Base-by-base conservation (phyloP, 2,329 filamentous ascomycete species). In the Aspergillus sclerotialis region DNA sequence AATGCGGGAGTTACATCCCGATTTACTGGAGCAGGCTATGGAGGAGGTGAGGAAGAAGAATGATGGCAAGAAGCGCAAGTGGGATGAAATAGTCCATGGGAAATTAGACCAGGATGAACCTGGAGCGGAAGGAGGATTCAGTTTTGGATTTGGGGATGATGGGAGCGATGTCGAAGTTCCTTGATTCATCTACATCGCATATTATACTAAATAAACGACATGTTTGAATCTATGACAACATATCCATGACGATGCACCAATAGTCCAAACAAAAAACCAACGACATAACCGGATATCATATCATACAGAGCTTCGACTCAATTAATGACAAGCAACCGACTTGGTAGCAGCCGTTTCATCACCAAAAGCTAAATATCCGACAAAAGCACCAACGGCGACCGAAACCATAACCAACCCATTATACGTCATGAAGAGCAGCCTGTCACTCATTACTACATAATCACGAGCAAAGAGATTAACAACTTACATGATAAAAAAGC, bases 381-480 rank as follows among this genome's bases (percentile, higher is more conserved):
- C 62, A 46, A 93, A 94, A 0, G 90, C 89, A 11, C 92, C 92
- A 7, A 93, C 68, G 1, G 84, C 84, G 11, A 96, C 89, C 3
- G 90, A 77, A 46, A 94, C 64, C 92, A 98, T 98, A 48, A 98
- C 80, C 81, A 85, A 94, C 37, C 92, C 92, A 54, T 98, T 98
- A 67, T 98, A 98, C n/a, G 92, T 98, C 92, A 98, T 98, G 65
- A 98, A 98, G 14, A 98, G 67, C 41, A 98, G 72, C 92, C 90
- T 96, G 39, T 5, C 38, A 30, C 26, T 23, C n/a, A n/a, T 37
- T n/a, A 37, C 31, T 24, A 26, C 31, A 9, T 18, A 25, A 19
- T 12, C 21, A 19, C 8, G 14, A 32, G 21, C 14, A 19, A 18
- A 12, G 26, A 7, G 29, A 2, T 18, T 13, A 35, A 29, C 7